These are phyloP conservation scores for Cadophora malorum DNA, from an alignment of 2,329 filamentous ascomycete species.

Conservation along the genomic window DNA sequence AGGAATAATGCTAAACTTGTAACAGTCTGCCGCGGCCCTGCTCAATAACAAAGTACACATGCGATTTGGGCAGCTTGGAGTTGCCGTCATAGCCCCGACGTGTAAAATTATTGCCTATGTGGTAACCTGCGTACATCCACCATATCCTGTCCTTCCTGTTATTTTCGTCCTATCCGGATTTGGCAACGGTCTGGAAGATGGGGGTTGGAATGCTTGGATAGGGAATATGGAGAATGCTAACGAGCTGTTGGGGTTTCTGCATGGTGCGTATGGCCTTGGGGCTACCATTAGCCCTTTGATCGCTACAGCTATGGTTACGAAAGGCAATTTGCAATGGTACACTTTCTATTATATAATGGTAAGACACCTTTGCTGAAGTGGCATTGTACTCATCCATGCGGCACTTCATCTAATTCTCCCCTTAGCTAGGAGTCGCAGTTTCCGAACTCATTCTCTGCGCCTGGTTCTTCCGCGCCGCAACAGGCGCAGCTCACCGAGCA, in stretches of 20 bases:
- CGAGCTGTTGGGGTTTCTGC: constrained; percentile 74
- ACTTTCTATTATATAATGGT: constrained; percentile 80
- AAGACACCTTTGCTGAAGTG: constrained; percentile 32
- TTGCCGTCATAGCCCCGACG: constrained; percentile 68
- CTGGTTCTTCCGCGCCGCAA: constrained; percentile 68
- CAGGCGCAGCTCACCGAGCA: constrained; percentile 61
- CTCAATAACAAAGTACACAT: constrained; percentile 69
- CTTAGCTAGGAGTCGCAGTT: constrained; percentile 55
- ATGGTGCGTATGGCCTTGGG: constrained; percentile 74
- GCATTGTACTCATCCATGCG: neutral
- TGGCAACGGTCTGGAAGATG: constrained; percentile 72
- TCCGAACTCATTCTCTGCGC: constrained; percentile 61
- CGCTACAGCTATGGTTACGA: constrained; percentile 75
- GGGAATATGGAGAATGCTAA: constrained; percentile 74
- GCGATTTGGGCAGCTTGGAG: constrained; percentile 67
- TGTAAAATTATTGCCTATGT: constrained; percentile 72
- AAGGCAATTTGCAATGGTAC: constrained; percentile 68
- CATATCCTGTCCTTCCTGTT: constrained; percentile 70
- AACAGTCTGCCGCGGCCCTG: constrained; percentile 60
- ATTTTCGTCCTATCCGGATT: constrained; percentile 71
- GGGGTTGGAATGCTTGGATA: constrained; percentile 64
- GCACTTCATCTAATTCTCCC: neutral
- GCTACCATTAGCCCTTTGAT: constrained; percentile 73
- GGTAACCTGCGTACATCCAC: constrained; percentile 70
- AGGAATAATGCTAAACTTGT: neutral